Evolutionary conservation across 192 early-diverging fungal species (phyloP), one percentile per base, ranked within the genome.

Genomic region (Rhizophagus sp.): DNA sequence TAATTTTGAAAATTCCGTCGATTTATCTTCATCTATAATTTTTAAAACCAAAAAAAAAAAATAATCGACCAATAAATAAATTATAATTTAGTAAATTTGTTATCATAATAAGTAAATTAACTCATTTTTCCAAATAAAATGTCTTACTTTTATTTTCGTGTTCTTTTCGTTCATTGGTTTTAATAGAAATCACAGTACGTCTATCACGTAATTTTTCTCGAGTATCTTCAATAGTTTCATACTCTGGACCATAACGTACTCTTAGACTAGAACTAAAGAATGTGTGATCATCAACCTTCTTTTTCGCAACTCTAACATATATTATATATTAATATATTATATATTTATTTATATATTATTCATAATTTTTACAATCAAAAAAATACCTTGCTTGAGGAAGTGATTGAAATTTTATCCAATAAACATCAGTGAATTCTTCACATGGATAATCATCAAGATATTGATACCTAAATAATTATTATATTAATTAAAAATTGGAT

Each of bases 141-240:
- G 36, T 30, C 24, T 47, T 24, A 33, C 17, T 47, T 66, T 80
- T 44, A n/a, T 70, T 49, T 73, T 25, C 78, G 22, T 65, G 30
- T 25, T 62, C 19, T 34, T 27, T 76, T 34, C 30, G 8, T 62
- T 61, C 34, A n/a, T 65, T 67, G 27, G 71, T 80, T 65, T 82
- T 82, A 25, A 68, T 66, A 22, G 70, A 62, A 66, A 87, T 66
- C 1, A 72, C 72, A 11, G 33, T 61, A 39, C 77, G 81, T 73
- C 86, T 80, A 36, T 87, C 81, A 1, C 75, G 64, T 34, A 87
- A 78, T 77, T 87, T 87, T 39, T 62, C 34, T 41, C 86, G 80
- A n/a, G 83, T 81, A 79, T 87, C 86, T 52, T 87, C 73, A 22
- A 84, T 44, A 1, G 83, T 81, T 66, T 87, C 86, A 68, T 78